Evolutionary conservation across 2,329 filamentous ascomycete genomes (phyloP).

Genomic region (Colletotrichum navitas): DNA sequence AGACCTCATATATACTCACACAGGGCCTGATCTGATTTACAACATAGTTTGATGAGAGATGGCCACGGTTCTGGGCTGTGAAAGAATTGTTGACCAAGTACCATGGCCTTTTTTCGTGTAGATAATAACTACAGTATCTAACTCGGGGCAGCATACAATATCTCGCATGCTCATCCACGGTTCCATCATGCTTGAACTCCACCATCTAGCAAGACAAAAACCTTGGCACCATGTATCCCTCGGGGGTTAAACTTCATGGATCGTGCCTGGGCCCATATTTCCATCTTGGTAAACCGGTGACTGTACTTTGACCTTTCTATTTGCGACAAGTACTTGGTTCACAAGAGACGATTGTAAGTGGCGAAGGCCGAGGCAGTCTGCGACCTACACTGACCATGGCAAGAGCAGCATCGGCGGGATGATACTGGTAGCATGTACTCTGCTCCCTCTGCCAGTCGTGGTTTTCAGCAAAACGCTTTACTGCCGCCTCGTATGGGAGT

Average conservation of each 20-base stretch:
- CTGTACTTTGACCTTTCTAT: no score
- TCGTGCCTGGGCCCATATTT: not conserved
- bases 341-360: not conserved
- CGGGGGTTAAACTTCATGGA: not conserved
- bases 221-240: not conserved
- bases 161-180: not conserved
- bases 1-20: not conserved
- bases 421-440: not conserved
- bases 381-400: not conserved
- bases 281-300: not conserved
- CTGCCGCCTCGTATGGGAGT: not conserved
- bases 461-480: not conserved
- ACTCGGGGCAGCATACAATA: not conserved
- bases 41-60: not conserved
- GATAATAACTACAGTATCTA: not conserved
- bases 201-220: not conserved
- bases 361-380: not conserved
- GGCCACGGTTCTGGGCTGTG: not conserved
- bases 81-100: not conserved
- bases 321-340: not conserved
- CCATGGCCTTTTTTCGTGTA: not conserved
- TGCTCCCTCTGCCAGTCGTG: not conserved
- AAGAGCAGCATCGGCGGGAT: not conserved
- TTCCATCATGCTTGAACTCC: not conserved
- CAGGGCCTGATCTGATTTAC: not conserved